Conservation (phyloP, 2,329 filamentous ascomycete species). For the Xylariales sp. region DNA sequence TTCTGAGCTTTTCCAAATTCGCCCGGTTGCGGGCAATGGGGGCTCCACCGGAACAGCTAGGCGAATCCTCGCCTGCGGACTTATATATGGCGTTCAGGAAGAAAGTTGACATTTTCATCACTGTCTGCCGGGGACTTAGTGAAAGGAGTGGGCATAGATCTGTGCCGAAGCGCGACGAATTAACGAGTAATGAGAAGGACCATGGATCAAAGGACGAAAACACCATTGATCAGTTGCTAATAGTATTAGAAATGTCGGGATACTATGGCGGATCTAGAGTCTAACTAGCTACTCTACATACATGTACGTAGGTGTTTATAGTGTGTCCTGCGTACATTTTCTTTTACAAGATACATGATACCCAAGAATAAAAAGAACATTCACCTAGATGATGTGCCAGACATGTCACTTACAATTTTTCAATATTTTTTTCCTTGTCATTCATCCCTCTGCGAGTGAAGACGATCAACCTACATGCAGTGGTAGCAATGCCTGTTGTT, state of each 20-base stretch:
- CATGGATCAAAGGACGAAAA: slow-evolving; percentile 41
- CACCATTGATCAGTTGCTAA: slow-evolving; percentile 63
- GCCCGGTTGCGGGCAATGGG: slow-evolving; percentile 35
- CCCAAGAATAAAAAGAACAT: no score
- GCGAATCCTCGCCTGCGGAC: slow-evolving; percentile 24
- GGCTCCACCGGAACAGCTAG: slow-evolving; percentile 21
- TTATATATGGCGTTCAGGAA: slow-evolving; percentile 65
- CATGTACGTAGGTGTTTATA: background rate
- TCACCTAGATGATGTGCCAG: no score
- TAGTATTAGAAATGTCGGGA: slow-evolving; percentile 66
- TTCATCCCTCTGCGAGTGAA: no score
- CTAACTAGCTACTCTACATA: background rate
- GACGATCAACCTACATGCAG: no score
- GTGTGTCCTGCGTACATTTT: background rate
- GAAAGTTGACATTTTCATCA: slow-evolving; percentile 71
- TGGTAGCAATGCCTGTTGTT: no score
- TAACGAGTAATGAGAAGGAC: slow-evolving; percentile 28
- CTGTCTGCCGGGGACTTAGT: slow-evolving; percentile 62
- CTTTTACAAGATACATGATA: background rate
- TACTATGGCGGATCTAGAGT: slow-evolving; percentile 47
- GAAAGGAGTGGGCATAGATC: slow-evolving; percentile 54
- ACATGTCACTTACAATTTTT: no score
- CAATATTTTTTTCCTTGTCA: no score
- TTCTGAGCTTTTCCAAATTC: slow-evolving; percentile 66
- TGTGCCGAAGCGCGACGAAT: slow-evolving; percentile 20